Evolutionary conservation across 306 rosid genomes (phyloP), one percentile per base, ranked within the genome.

Genomic region (Quillaja saponaria): DNA sequence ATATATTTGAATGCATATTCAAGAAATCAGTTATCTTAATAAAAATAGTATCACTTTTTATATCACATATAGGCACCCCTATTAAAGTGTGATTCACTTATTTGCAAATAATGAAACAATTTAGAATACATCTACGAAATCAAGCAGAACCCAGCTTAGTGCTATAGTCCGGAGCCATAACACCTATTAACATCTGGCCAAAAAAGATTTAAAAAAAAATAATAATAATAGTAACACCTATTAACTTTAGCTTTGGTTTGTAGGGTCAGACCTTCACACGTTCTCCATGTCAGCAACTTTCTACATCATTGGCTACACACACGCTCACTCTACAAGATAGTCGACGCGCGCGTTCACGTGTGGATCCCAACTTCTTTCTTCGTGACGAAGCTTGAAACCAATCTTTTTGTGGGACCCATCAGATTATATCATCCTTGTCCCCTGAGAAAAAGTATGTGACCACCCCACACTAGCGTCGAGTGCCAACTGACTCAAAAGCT

Each of bases 401-500:
- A 56, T 69, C 70, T 53, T 69, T 72, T 63, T 13, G 40, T 0
- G 51, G 80, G 95, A 35, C 82, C 85, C 77, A 71, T 33, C 3
- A 0, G 69, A 47, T 58, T 58, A 81, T 48, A 77, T 79, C 82
- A 66, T 70, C 34, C 47, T 34, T 12, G 49, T 39, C 61, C 69
- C 38, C 9, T 18, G 13, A 21, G 16, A 28, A 16, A 28, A 82
- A 71, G 67, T 34, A 63, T 53, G 9, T 16, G 52, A 59, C 61
- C 63, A 49, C 77, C 78, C 81, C 76, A 54, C 62, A n/a, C n/a
- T n/a, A n/a, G n/a, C n/a, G n/a, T 61, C 16, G 69, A 68, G 90
- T 87, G 95, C 81, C 64, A 14, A 62, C 74, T 81, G 97, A 90
- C 92, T 90, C 97, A 87, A 85, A 90, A 90, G 97, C 77, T 5